Evolutionary conservation across 2,329 filamentous ascomycete species (phyloP), one percentile per base, ranked within the genome.

Genomic region (Cercospora canescens): DNA sequence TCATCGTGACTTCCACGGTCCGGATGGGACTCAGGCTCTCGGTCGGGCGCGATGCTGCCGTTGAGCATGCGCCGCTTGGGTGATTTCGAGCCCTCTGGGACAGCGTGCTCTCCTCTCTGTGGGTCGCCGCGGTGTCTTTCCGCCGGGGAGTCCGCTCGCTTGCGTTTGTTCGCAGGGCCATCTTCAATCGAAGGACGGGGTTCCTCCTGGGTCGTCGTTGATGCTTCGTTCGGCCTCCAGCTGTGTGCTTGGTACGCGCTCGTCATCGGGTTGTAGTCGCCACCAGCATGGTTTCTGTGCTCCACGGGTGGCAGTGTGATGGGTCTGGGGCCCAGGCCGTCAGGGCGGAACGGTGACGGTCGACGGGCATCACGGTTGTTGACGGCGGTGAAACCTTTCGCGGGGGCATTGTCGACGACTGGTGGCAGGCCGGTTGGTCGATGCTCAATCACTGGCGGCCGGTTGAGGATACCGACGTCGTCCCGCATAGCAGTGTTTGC

Each of bases 361-460:
- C 62, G 67, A 30, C 70, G 71, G 32, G 61, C 37, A 5, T 74
- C 72, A 30, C 73, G 73, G 21, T 28, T 60, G 60, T 76, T 76
- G 64, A 76, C 75, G 6, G 75, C 73, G n/a, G 75, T 76, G 66
- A 76, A 76, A 26, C 72, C 71, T 4, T 70, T 67, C 1, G 68
- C 59, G 21, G 69, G 61, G 7, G 60, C 56, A 56, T 73, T 67
- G 26, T 66, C 68, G 16, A 65, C 62, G 34, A 66, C 63, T 61
- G 69, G 69, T 24, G 70, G 60, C 24, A 66, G 55, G n/a, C 65
- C 69, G 61, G 67, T 67, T 26, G 69, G 21, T 7, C 52, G 34
- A 60, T 50, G 58, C 26, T 67, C 68, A 41, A 66, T 68, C n/a
- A 62, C 57, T 50, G 69, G 59, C 56, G 69, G 65, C 56, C 65